A percentile compares a stretch with the other conserved stretches of the same genome.
Evolutionary conservation across 2,329 filamentous ascomycete genomes (phyloP).

Genomic region (Stachybotrys chartarum): DNA sequence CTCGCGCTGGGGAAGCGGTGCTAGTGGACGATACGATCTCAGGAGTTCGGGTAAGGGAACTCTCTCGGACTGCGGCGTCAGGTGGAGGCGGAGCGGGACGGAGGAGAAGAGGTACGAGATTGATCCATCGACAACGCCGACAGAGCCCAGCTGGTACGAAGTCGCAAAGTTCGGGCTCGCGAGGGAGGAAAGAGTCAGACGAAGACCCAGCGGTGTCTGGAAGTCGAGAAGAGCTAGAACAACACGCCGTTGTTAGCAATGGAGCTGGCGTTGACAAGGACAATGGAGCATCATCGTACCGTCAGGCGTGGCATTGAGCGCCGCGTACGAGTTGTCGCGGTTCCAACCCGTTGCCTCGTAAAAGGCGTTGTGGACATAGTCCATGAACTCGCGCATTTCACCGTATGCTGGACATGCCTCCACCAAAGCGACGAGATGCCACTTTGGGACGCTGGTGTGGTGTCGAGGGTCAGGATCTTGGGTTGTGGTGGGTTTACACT

Average conservation of each 20-base stretch:
- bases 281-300: slow-evolving; percentile 38
- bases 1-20: slow-evolving; percentile 43
- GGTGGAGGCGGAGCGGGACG: slow-evolving; percentile 59
- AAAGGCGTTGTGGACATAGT: slow-evolving; percentile 89
- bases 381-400: slow-evolving; percentile 92
- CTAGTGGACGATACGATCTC: slow-evolving; percentile 73
- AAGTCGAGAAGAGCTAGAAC: slow-evolving; percentile 76
- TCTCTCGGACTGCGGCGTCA: slow-evolving; percentile 61
- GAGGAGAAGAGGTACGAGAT: slow-evolving; percentile 95
- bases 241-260: slow-evolving; percentile 10
- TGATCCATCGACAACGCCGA: slow-evolving; percentile 92
- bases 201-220: slow-evolving; percentile 73
- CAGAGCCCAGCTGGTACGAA: slow-evolving; percentile 82
- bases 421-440: slow-evolving; percentile 5
- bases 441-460: neutral
- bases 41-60: slow-evolving; percentile 74
- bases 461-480: neutral
- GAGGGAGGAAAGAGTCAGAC: slow-evolving; percentile 82
- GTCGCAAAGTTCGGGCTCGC: slow-evolving; percentile 91
- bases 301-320: slow-evolving; percentile 75
- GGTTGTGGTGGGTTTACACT: neutral
- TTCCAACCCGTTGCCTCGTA: slow-evolving; percentile 83
- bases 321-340: slow-evolving; percentile 84
- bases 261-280: neutral
- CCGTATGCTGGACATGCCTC: slow-evolving; percentile 19